Conservation (phyloP, 2,329 filamentous ascomycete species). For the Chrysoporthe deuterocubensis region DNA sequence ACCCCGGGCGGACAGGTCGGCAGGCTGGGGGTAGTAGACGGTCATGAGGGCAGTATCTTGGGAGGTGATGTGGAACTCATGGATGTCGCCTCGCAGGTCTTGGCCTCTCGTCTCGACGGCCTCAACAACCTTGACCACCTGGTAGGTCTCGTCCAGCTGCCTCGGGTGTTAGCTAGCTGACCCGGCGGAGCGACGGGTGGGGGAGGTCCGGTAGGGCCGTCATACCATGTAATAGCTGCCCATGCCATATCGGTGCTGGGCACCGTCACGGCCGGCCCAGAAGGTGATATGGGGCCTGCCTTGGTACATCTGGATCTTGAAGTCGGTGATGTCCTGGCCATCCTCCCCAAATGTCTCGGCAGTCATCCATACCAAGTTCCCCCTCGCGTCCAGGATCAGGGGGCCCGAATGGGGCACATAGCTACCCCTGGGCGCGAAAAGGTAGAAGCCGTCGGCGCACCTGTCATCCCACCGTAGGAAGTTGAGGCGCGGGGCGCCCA, state of each 20-base stretch:
- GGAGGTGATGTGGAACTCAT: slow-evolving; percentile 48
- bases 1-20: slow-evolving; percentile 38
- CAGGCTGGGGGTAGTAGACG: slow-evolving; percentile 43
- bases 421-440: slow-evolving; percentile 29
- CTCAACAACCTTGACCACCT: slow-evolving; percentile 30
- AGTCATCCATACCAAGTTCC: slow-evolving; percentile 35
- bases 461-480: slow-evolving; percentile 28
- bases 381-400: slow-evolving; percentile 34
- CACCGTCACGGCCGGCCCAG: slow-evolving; percentile 34
- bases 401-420: slow-evolving; percentile 27
- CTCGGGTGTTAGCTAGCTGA: slow-evolving; percentile 4
- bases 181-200: not conserved
- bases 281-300: slow-evolving; percentile 41
- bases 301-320: slow-evolving; percentile 38
- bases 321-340: slow-evolving; percentile 27
- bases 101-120: slow-evolving; percentile 35
- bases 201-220: not conserved
- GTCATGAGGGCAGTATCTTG: slow-evolving; percentile 48
- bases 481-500: slow-evolving; percentile 28
- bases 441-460: slow-evolving; percentile 28
- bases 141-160: slow-evolving; percentile 27
- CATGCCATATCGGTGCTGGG: slow-evolving; percentile 24
- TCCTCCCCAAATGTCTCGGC: slow-evolving; percentile 30
- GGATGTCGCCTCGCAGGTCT: slow-evolving; percentile 42
- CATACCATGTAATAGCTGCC: slow-evolving; percentile 28